Conservation (phyloP, 2,329 filamentous ascomycete species). For the Phialocephala sp. region DNA sequence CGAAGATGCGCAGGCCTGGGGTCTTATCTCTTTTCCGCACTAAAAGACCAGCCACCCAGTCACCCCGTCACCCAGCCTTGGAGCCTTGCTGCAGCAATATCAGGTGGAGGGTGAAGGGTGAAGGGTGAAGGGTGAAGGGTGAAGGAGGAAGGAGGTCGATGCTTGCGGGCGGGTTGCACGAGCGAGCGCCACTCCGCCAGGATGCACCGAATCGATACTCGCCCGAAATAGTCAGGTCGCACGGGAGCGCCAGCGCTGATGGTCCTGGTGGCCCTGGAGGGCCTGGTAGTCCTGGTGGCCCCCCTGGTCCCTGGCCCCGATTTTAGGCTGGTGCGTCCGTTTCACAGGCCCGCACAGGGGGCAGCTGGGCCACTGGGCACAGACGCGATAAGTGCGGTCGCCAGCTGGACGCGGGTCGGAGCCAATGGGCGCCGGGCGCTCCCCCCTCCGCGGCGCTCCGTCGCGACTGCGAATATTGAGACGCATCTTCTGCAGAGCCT, state of each 20-base stretch:
- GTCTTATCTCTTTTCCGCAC: constrained; percentile 26
- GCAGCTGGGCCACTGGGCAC: constrained; percentile 2
- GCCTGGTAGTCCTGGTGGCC: neutral
- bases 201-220: constrained; percentile 24
- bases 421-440: constrained; percentile 11
- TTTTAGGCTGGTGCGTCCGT: constrained; percentile 15
- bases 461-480: constrained; percentile 9
- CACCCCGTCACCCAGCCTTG: constrained; percentile 6
- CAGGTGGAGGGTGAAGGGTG: too few relatives aligned
- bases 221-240: constrained; percentile 25
- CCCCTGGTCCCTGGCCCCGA: constrained; percentile 9
- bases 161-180: constrained; percentile 23
- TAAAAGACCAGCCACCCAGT: constrained; percentile 19
- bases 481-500: constrained; percentile 17
- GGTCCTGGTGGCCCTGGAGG: too few relatives aligned
- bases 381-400: constrained; percentile 1
- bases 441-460: neutral
- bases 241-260: constrained; percentile 17
- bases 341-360: neutral
- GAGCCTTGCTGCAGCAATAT: constrained; percentile 19
- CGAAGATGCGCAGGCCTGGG: constrained; percentile 18
- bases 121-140: too few relatives aligned
- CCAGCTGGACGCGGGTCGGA: constrained; percentile 4
- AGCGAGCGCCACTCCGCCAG: constrained; percentile 6
- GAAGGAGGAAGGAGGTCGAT: constrained; percentile 22